Percentiles rank a stretch among this genome's conserved stretches.
These are phyloP conservation scores for Zopfochytrium polystomum DNA, from an alignment of 371 early-diverging fungal species.

Conservation along the genomic window DNA sequence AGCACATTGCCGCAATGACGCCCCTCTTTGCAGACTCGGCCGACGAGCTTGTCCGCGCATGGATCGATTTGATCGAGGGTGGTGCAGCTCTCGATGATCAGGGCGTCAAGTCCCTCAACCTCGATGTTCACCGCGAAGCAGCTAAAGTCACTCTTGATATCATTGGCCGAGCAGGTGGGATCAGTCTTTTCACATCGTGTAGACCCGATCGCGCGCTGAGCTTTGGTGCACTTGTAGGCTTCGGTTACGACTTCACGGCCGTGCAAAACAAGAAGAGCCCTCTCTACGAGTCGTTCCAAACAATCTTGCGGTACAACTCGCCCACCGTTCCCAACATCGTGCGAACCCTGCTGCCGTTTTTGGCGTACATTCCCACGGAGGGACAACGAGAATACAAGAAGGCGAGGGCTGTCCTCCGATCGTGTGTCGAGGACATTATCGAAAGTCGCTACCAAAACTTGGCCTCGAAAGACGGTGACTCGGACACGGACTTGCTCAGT, in stretches of 20 bases:
- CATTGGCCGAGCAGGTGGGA: conserved; percentile 14
- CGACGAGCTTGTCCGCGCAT: conserved; percentile 35
- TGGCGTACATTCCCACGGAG: conserved; percentile 11
- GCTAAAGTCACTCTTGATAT: conserved; percentile 14
- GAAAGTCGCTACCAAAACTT: neutral
- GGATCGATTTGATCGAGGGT: conserved; percentile 27
- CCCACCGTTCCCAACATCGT: neutral
- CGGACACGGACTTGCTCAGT: conserved; percentile 3
- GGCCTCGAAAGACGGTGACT: neutral
- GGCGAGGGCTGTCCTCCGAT: neutral
- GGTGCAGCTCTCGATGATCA: no score
- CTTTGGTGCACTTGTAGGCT: no score
- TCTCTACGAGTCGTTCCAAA: conserved; percentile 4
- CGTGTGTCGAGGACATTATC: neutral
- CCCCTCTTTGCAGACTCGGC: conserved; percentile 48
- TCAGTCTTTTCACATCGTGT: no score
- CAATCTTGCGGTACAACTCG: neutral
- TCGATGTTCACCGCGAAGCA: conserved; percentile 8
- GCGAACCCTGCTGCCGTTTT: conserved; percentile 11
- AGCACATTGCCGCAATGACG: conserved; percentile 45
- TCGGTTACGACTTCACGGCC: conserved; percentile 18
- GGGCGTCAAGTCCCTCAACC: neutral
- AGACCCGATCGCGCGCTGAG: no score
- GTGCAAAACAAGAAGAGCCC: conserved; percentile 1
- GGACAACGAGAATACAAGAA: neutral